phyloP scores from a whole-genome alignment of 257 asterid species.

The Nicotiana attenuata region DNA sequence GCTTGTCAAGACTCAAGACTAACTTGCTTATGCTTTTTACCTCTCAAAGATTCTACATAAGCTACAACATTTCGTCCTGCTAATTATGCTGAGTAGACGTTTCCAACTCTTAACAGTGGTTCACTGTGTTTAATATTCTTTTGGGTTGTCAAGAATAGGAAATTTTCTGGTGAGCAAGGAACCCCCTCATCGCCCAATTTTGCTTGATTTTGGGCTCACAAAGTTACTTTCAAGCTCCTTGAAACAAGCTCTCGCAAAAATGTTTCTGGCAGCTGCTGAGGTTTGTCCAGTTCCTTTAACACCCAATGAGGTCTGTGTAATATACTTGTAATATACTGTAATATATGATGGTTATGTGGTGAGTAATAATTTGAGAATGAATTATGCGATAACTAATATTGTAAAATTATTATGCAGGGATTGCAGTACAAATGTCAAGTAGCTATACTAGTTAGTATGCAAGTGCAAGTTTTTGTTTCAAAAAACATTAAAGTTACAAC shows the following conservation, averaged over 20 bases:
- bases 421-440: not conserved
- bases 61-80: not conserved
- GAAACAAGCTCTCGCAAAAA: slow-evolving; percentile 92
- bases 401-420: not conserved
- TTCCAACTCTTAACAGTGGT: not conserved
- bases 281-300: slow-evolving; percentile 33
- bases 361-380: not conserved
- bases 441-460: not conserved
- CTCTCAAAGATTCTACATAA: not conserved
- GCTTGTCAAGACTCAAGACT: not conserved
- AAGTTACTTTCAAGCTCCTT: slow-evolving; percentile 62
- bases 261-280: slow-evolving; percentile 98
- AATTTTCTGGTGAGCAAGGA: slow-evolving; percentile 94
- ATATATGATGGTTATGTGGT: not conserved
- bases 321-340: not conserved
- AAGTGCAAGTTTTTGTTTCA: not conserved
- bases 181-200: slow-evolving; percentile 89
- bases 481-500: not conserved
- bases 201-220: slow-evolving; percentile 96
- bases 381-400: not conserved
- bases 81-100: not conserved
- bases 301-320: not conserved
- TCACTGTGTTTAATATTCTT: slow-evolving; percentile 9
- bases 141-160: slow-evolving; percentile 42
- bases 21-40: not conserved